Base-by-base conservation (phyloP, 2,329 filamentous ascomycete species). In the Fusarium sp. region DNA sequence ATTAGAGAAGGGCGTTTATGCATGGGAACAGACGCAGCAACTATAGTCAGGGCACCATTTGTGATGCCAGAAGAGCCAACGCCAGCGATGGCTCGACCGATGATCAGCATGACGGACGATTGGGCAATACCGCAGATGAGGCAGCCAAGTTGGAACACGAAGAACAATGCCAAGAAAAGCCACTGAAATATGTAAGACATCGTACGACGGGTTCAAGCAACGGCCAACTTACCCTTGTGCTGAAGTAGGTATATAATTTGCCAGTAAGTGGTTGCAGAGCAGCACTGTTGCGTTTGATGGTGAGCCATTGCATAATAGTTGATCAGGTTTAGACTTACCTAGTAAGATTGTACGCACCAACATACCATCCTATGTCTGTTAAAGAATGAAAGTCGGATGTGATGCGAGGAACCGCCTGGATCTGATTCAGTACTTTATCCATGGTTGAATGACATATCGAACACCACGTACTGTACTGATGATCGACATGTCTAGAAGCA, bases 351-450 rank as follows among this genome's bases (percentile, higher is more conserved):
- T 82, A 83, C 17, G 79, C 78, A 44, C 78, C 79, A 4, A 78
- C 80, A 65, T 85, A 85, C 83, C 83, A 86, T 33, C 82, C 83
- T 13, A 85, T 79, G 61, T 86, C 82, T 3, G 72, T 67, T 1
- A 84, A 71, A 11, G 80, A 78, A 52, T 83, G 77, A 68, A 83
- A 81, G 17, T 80, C 74, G 41, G 75, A 78, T 0, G 82, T 84
- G 51, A 84, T 84, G 44, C 73, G 71, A 1, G 81, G 81, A 48
- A 82, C 76, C 4, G 81, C 76, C 76, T 78, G n/a, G 38, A 27
- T 13, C 27, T 17, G 23, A 3, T n/a, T 44, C 15, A 65, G 47
- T 25, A 36, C 33, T 32, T 14, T 14, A 15, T 48, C 36, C 23
- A 42, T 17, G 13, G 10, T 23, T 13, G 2, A 13, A 19, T 6